These are phyloP conservation scores for Fomitopsis pulvina DNA, from an alignment of 768 basidiomycete species.

Conservation along the genomic window DNA sequence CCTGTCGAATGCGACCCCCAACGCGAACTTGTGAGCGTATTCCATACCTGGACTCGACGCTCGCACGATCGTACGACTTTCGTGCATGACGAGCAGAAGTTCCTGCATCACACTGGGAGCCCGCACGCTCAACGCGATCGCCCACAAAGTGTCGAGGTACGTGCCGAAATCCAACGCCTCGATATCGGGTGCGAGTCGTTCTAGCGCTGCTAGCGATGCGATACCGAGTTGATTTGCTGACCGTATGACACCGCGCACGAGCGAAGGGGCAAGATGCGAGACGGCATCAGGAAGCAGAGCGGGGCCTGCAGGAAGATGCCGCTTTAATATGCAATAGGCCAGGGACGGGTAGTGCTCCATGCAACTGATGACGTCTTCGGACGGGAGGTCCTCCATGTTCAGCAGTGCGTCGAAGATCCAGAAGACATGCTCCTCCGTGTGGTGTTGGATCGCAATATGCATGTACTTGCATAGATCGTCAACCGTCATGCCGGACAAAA, in stretches of 20 bases:
- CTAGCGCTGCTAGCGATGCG: slow-evolving; percentile 50
- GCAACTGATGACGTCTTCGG: slow-evolving; percentile 31
- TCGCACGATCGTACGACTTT: slow-evolving; percentile 27
- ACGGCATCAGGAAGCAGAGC: slow-evolving; percentile 26
- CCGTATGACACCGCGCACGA: slow-evolving; percentile 44
- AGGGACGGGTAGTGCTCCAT: slow-evolving; percentile 47
- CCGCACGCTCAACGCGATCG: slow-evolving; percentile 45
- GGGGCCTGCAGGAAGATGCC: slow-evolving; percentile 36
- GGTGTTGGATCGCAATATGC: slow-evolving; percentile 37
- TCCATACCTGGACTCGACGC: slow-evolving; percentile 20
- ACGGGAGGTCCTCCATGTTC: slow-evolving; percentile 19
- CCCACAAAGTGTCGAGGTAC: slow-evolving; percentile 49
- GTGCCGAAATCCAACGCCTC: slow-evolving; percentile 30
- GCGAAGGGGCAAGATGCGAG: slow-evolving; percentile 16
- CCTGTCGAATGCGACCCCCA: slow-evolving; percentile 54
- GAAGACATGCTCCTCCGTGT: slow-evolving; percentile 49
- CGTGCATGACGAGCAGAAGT: slow-evolving; percentile 52
- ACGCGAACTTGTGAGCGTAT: slow-evolving; percentile 51
- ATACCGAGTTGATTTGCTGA: slow-evolving; percentile 50
- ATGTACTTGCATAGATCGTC: slow-evolving; percentile 12
- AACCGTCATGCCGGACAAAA: background rate
- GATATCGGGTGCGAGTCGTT: slow-evolving; percentile 45
- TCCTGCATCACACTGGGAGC: slow-evolving; percentile 49
- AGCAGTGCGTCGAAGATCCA: slow-evolving; percentile 40
- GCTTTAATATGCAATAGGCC: slow-evolving; percentile 46